Base-by-base conservation (phyloP, 805 yeast species). In the Tetrapisispora taiwanensis region DNA sequence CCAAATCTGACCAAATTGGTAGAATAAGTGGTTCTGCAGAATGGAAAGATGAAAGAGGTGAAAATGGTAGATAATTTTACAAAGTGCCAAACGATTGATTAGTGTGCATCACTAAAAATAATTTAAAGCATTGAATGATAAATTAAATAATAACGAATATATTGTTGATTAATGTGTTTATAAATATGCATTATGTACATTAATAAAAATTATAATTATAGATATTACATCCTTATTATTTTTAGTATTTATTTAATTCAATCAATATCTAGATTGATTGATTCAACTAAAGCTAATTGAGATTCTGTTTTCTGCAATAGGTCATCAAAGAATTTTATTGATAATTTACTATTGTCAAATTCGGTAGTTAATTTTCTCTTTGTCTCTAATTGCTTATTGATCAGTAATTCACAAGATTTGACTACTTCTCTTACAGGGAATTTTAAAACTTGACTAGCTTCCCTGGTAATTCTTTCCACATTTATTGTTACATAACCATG, bases 1-100 rank as follows among this genome's bases (percentile, higher is more conserved):
- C 46, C 9, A 14, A 26, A 24, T 32, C 46, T 4, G 36, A 18
- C 18, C 43, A 41, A 13, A 27, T 42, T 1, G 56, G 52, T 13
- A 58, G 97, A 46, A 82, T 84, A 57, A 80, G 88, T 40, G 97
- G 97, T 0, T 69, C 76, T 4, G 72, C 69, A 0, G 82, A 71
- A 38, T 89, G 97, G 97, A 82, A 83, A 1, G 57, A 65, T n/a
- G 48, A 70, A 0, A 69, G 97, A 53, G 95, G 95, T 1, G 97
- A 89, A 59, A 76, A 67, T 44, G 95, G 94, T 12, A 44, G 44
- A 22, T 58, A 42, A 32, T 6, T 22, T 6, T 22, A n/a, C n/a
- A n/a, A n/a, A n/a, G n/a, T n/a, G n/a, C n/a, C n/a, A n/a, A n/a
- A n/a, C n/a, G n/a, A n/a, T n/a, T n/a, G n/a, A n/a, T n/a, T n/a